Base-by-base conservation (phyloP, 2,329 filamentous ascomycete species). In the Neofusicoccum ribis region DNA sequence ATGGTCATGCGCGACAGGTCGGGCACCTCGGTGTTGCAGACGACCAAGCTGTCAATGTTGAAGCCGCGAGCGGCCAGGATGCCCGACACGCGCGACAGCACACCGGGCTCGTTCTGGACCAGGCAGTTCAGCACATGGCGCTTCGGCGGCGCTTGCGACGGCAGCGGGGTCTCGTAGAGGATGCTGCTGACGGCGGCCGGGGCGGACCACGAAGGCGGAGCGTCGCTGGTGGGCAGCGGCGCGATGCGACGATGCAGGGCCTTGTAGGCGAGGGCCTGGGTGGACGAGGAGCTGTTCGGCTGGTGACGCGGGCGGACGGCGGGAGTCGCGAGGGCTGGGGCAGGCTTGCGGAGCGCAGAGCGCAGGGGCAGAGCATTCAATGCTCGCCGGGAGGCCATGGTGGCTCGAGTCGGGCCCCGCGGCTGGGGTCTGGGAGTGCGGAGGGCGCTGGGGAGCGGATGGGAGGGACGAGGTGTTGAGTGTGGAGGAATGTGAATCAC, bases 1-100 rank as follows among this genome's bases (percentile, higher is more conserved):
- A 99, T 98, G 65, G 95, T 99, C 95, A 99, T 99, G 76, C 95
- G 93, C 39, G 92, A 97, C 62, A 99, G 85, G 74, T 99, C 95
- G 72, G 94, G 91, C 31, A 99, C 93, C 81, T 99, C 95, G 68
- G 95, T 99, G 80, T 91, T 95, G 84, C 95, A 99, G 67, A 99
- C 95, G 64, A 99, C 95, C 69, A 99, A 84, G 63, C 91, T 96
- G 85, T 99, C 95, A 74, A 99, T 99, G 84, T 99, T 99, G 88
- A 99, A 99, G 70, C 95, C 95, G 66, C 95, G 88, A 49, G 95
- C 95, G 12, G 95, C 95, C 39, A 99, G 85, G 75, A 99, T 98
- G 64, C 95, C 95, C 0, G 95, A 98, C 9, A 99, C 92, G 67
- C 95, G 93, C 61, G 94, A 98, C 66, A 99, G 85, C 65, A 99